Conservation (phyloP, 139 green algal species). For the Nannochloris sp. region DNA sequence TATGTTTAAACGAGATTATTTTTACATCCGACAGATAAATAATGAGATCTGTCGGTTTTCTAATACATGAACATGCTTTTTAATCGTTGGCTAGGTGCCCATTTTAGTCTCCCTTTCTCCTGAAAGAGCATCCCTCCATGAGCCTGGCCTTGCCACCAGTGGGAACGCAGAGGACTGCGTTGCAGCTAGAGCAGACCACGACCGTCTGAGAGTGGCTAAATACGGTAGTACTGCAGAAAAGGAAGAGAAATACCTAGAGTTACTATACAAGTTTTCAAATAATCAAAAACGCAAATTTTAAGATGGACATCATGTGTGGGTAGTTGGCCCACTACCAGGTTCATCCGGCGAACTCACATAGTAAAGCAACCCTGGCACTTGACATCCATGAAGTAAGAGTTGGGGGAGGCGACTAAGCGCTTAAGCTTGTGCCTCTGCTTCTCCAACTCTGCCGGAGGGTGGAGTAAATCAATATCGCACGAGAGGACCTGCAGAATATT, state of each 20-base stretch:
- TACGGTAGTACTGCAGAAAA: constrained; percentile 87
- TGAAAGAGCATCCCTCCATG: constrained; percentile 96
- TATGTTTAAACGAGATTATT: no score
- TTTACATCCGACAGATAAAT: no score
- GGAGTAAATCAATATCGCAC: constrained; percentile 94
- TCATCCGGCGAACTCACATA: constrained; percentile 57
- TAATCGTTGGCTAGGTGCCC: background rate
- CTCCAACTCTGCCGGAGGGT: constrained; percentile 91
- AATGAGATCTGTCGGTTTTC: no score
- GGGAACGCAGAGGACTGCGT: constrained; percentile 91
- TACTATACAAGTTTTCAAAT: no score
- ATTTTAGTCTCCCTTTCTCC: constrained; percentile 85
- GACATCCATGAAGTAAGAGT: constrained; percentile 93
- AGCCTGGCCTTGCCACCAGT: constrained; percentile 90
- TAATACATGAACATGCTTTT: background rate
- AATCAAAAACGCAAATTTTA: no score
- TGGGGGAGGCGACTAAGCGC: constrained; percentile 81
- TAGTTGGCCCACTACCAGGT: no score
- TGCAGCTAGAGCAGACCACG: constrained; percentile 94
- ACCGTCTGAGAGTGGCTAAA: constrained; percentile 97
- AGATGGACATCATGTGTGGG: no score
- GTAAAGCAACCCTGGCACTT: constrained; percentile 96
- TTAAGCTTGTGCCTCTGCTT: constrained; percentile 98
- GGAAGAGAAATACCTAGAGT: background rate
- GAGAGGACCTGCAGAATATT: constrained; percentile 31